Evolutionary conservation across 768 basidiomycete species (phyloP).

Genomic region (Peribolospora baueri): DNA sequence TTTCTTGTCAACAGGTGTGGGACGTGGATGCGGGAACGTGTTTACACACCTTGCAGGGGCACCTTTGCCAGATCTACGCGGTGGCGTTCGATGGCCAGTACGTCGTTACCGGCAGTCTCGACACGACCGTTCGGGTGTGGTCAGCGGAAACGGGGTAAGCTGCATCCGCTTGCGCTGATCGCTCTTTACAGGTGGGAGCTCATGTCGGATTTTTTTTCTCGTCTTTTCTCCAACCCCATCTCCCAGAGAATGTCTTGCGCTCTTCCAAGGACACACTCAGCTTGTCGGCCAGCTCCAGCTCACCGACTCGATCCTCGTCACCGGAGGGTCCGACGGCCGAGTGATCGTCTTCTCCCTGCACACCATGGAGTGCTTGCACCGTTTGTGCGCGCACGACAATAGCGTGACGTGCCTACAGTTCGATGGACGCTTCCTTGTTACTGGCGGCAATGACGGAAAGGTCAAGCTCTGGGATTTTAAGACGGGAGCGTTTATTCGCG

Average conservation of each 20-base stretch:
- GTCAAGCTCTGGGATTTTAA: conserved; percentile 24
- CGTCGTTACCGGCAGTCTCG: conserved; percentile 66
- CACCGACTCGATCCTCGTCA: conserved; percentile 39
- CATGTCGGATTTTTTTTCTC: not conserved
- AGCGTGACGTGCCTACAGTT: conserved; percentile 69
- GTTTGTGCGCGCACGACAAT: conserved; percentile 69
- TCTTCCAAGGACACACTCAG: conserved; percentile 72
- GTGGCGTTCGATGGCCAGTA: conserved; percentile 69
- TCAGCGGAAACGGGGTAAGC: conserved; percentile 58
- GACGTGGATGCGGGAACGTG: conserved; percentile 72
- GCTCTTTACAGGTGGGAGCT: not conserved
- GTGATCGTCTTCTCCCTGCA: conserved; percentile 43
- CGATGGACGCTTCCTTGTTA: conserved; percentile 37
- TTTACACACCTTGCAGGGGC: conserved; percentile 52
- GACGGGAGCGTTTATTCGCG: conserved; percentile 46
- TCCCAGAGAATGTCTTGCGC: conserved; percentile 47
- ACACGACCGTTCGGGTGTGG: conserved; percentile 86
- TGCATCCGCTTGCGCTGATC: not conserved
- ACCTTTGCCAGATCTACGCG: conserved; percentile 69
- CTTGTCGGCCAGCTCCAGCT: conserved; percentile 80
- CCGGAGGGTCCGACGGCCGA: conserved; percentile 71
- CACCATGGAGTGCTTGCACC: conserved; percentile 22
- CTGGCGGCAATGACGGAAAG: conserved; percentile 25
- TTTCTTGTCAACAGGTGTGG: conserved; percentile 40
- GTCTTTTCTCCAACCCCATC: no score